Percentiles rank a stretch among this genome's conserved stretches.
Evolutionary conservation across 768 basidiomycete genomes (phyloP).

Genomic region (Mycena pura): DNA sequence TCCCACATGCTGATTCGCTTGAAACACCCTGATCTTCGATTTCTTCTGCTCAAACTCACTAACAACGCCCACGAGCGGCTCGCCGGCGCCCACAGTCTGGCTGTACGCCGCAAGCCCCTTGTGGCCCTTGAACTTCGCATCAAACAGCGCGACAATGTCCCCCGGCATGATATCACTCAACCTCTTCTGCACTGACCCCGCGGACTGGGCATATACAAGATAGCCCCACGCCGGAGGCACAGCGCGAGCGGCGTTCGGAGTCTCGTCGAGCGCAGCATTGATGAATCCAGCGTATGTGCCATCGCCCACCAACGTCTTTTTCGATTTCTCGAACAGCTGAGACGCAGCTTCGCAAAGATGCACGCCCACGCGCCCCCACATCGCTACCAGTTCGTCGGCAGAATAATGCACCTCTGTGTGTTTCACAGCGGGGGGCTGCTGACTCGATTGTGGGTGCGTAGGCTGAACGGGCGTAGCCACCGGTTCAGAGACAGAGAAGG

Average conservation of each 20-base stretch:
- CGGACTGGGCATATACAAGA: slow-evolving; percentile 77
- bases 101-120: slow-evolving; percentile 82
- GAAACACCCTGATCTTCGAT: slow-evolving; percentile 82
- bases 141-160: slow-evolving; percentile 77
- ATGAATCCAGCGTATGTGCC: slow-evolving; percentile 86
- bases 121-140: slow-evolving; percentile 78
- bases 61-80: slow-evolving; percentile 76
- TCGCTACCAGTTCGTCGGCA: slow-evolving; percentile 69
- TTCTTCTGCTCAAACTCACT: slow-evolving; percentile 88
- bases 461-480: slow-evolving; percentile 36
- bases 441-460: slow-evolving; percentile 22
- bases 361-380: slow-evolving; percentile 79
- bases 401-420: slow-evolving; percentile 48
- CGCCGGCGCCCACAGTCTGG: slow-evolving; percentile 57
- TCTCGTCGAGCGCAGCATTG: slow-evolving; percentile 64
- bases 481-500: slow-evolving; percentile 28
- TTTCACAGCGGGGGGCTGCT: slow-evolving; percentile 24
- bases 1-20: slow-evolving; percentile 87
- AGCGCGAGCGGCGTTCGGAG: slow-evolving; percentile 62
- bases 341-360: slow-evolving; percentile 76
- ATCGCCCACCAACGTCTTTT: slow-evolving; percentile 80
- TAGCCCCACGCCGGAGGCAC: slow-evolving; percentile 66
- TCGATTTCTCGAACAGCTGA: slow-evolving; percentile 74
- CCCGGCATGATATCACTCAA: slow-evolving; percentile 86
- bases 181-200: slow-evolving; percentile 68